Evolutionary conservation across 1,139 yeast genomes (phyloP).

Genomic region (Schizosaccharomyces versatilis): DNA sequence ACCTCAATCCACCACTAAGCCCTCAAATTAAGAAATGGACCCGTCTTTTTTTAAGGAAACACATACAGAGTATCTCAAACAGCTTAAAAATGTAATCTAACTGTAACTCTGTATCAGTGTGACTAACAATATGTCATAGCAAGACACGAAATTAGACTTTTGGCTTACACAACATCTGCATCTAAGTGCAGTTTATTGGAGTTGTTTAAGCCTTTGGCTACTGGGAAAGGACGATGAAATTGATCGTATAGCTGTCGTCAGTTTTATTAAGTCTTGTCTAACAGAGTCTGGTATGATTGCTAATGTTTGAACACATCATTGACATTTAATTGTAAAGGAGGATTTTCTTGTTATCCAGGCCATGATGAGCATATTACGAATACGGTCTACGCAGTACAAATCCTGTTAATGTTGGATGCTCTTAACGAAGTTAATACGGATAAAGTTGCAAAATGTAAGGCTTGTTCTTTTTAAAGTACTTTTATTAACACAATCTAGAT

Average conservation of each 20-base stretch:
- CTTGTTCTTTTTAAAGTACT: background rate
- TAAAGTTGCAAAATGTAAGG: slow-evolving; percentile 23
- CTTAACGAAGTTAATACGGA: slow-evolving; percentile 25
- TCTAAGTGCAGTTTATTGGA: slow-evolving; percentile 90
- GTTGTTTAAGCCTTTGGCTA: slow-evolving; percentile 50
- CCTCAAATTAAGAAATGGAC: too few relatives aligned
- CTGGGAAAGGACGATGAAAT: slow-evolving; percentile 38
- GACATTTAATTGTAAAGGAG: slow-evolving; percentile 26
- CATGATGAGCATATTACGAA: slow-evolving; percentile 82
- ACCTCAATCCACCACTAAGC: too few relatives aligned
- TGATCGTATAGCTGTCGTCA: slow-evolving; percentile 36
- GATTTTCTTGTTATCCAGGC: slow-evolving; percentile 71
- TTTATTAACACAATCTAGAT: slow-evolving; percentile 14
- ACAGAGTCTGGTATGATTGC: slow-evolving; percentile 15
- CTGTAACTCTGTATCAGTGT: too few relatives aligned
- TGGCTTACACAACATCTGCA: slow-evolving; percentile 83
- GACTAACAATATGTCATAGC: background rate
- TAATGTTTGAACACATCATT: background rate
- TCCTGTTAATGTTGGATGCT: slow-evolving; percentile 43
- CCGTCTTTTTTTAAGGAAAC: too few relatives aligned
- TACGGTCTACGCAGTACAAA: slow-evolving; percentile 71
- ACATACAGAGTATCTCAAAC: too few relatives aligned
- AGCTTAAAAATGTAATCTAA: too few relatives aligned
- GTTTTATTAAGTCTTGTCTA: slow-evolving; percentile 49
- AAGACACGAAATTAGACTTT: slow-evolving; percentile 40